Percentiles rank a stretch among this genome's conserved stretches.
phyloP scores from a whole-genome alignment of 371 early-diverging fungal genomes.

The Rhizopus sp. region DNA sequence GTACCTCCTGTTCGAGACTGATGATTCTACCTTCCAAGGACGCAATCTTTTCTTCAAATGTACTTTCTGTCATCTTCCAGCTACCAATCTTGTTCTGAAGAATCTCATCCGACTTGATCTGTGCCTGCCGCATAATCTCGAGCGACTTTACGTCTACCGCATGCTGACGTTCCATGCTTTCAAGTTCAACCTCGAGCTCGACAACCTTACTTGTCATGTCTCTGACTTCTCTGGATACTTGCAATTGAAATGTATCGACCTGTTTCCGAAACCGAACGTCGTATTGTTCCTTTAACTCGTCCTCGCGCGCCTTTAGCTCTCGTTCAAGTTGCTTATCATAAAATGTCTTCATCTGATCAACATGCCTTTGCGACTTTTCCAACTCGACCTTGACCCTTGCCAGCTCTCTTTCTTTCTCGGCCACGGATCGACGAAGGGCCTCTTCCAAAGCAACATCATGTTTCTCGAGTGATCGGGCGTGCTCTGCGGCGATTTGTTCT shows the following conservation, averaged over 20 bases:
- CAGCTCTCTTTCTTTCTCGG: conserved; percentile 21
- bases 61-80: conserved; percentile 8
- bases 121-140: neutral
- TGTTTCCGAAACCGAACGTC: neutral
- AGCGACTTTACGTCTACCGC: neutral
- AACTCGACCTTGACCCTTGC: conserved; percentile 7
- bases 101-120: neutral
- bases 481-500: conserved; percentile 1
- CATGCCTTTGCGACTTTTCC: conserved; percentile 6
- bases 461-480: neutral
- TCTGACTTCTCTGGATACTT: conserved; percentile 24
- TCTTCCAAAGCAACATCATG: conserved; percentile 15
- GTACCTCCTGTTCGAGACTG: conserved; percentile 19
- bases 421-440: conserved; percentile 16
- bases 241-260: conserved; percentile 10
- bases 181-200: conserved; percentile 26
- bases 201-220: conserved; percentile 15
- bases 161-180: conserved; percentile 14
- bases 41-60: neutral
- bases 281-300: conserved; percentile 3
- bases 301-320: conserved; percentile 10
- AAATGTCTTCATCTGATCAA: conserved; percentile 2
- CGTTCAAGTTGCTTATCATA: conserved; percentile 7
- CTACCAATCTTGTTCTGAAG: neutral
- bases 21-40: conserved; percentile 5